Evolutionary conservation across 192 early-diverging fungal genomes (phyloP).

Genomic region (Jimgerdemannia flammicorona): DNA sequence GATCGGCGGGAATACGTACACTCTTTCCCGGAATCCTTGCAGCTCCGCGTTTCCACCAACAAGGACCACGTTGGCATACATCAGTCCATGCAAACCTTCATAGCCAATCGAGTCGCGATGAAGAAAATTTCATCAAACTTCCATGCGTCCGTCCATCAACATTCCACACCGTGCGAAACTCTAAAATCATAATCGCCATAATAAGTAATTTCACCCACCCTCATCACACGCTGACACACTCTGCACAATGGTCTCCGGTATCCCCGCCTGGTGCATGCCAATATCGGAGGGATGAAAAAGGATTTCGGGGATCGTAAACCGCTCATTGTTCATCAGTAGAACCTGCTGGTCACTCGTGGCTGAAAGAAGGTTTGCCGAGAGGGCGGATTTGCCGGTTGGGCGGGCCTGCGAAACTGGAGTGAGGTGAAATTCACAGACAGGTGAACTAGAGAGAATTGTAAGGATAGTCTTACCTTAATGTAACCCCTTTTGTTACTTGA

Average conservation of each 20-base stretch:
- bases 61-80: slow-evolving; percentile 65
- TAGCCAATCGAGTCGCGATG: slow-evolving; percentile 10
- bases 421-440: too few species aligned
- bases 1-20: slow-evolving; percentile 40
- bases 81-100: slow-evolving; percentile 52
- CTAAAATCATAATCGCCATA: too few species aligned
- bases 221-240: slow-evolving; percentile 43
- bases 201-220: slow-evolving; percentile 25
- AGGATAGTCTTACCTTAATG: slow-evolving; percentile 24
- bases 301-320: slow-evolving; percentile 74
- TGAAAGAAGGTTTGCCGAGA: slow-evolving; percentile 1
- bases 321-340: slow-evolving; percentile 67
- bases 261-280: slow-evolving; percentile 66
- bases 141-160: not conserved
- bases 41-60: slow-evolving; percentile 65
- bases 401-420: not conserved
- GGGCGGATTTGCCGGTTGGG: not conserved
- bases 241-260: slow-evolving; percentile 62
- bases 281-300: slow-evolving; percentile 74
- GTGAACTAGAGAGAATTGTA: too few species aligned
- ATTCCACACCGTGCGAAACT: not conserved
- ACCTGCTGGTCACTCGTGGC: slow-evolving; percentile 46
- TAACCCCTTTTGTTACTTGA: slow-evolving; percentile 45
- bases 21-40: slow-evolving; percentile 56
- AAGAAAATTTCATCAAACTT: not conserved